Conservation (phyloP, 2,329 filamentous ascomycete species). For the Pseudophaeomoniella oleicola region DNA sequence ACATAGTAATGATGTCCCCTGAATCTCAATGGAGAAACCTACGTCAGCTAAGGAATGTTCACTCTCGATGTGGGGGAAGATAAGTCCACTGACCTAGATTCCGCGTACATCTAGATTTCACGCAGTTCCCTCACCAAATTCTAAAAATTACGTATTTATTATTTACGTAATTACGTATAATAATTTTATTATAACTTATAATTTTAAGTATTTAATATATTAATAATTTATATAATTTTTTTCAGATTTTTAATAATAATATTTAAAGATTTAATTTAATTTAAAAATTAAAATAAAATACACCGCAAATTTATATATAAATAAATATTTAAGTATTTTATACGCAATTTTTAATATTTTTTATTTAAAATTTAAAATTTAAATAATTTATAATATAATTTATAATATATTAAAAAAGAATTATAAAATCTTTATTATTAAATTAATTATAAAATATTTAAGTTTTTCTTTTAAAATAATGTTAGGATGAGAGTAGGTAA, state of each 20-base stretch:
- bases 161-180: conserved; percentile 9
- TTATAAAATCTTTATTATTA: conserved; percentile 1
- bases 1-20: too few species aligned
- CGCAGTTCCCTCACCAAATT: too few species aligned
- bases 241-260: conserved; percentile 1
- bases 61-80: too few species aligned
- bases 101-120: conserved; percentile 11
- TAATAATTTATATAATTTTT: conserved; percentile 1
- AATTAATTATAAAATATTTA: neutral
- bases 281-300: neutral
- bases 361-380: neutral
- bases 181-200: conserved; percentile 9
- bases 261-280: conserved; percentile 1
- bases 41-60: too few species aligned
- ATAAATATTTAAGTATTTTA: conserved; percentile 2
- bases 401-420: neutral
- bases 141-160: conserved; percentile 15
- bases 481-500: too few species aligned
- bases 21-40: too few species aligned
- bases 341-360: neutral
- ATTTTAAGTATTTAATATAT: conserved; percentile 11
- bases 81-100: too few species aligned
- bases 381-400: neutral
- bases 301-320: conserved; percentile 2
- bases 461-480: conserved; percentile 1